Conservation (phyloP, 257 asterid genomes). For the Fraxinus anomala region DNA sequence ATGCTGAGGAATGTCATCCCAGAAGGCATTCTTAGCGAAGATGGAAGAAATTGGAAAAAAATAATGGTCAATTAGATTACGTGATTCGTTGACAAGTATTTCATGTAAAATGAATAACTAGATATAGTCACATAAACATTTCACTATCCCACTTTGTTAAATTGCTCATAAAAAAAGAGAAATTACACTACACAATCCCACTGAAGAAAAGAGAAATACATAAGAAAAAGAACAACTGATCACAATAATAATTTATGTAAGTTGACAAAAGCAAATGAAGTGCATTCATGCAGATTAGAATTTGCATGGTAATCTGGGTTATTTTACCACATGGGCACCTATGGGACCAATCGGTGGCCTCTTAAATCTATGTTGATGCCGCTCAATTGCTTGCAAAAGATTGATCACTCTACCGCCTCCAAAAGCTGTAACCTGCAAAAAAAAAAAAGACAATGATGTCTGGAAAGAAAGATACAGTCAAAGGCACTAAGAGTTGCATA, state of each 20-base stretch:
- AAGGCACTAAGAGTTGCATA: constrained; percentile 21
- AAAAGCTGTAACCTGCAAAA: constrained; percentile 81
- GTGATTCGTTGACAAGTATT: constrained; percentile 18
- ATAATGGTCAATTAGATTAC: constrained; percentile 4
- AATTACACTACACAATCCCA: neutral
- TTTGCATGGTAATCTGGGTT: constrained; percentile 12
- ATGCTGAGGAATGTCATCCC: constrained; percentile 1
- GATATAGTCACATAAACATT: neutral
- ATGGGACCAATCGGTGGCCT: constrained; percentile 93
- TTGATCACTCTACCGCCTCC: constrained; percentile 70
- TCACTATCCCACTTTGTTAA: neutral
- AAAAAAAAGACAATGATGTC: constrained; percentile 19
- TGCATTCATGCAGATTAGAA: constrained; percentile 20
- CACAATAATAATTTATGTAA: neutral
- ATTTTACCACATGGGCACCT: constrained; percentile 89
- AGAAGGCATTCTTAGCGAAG: constrained; percentile 3
- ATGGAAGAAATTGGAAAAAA: constrained; percentile 6
- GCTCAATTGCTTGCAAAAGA: constrained; percentile 80
- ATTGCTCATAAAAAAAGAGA: neutral
- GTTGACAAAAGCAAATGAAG: neutral
- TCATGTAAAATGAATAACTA: neutral
- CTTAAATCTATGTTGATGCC: constrained; percentile 61
- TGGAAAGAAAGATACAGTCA: constrained; percentile 2
- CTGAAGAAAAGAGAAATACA: neutral
- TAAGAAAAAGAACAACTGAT: neutral